Conservation (phyloP, 1,284 basidiomycete species). For the Ceratobasidium sp. region DNA sequence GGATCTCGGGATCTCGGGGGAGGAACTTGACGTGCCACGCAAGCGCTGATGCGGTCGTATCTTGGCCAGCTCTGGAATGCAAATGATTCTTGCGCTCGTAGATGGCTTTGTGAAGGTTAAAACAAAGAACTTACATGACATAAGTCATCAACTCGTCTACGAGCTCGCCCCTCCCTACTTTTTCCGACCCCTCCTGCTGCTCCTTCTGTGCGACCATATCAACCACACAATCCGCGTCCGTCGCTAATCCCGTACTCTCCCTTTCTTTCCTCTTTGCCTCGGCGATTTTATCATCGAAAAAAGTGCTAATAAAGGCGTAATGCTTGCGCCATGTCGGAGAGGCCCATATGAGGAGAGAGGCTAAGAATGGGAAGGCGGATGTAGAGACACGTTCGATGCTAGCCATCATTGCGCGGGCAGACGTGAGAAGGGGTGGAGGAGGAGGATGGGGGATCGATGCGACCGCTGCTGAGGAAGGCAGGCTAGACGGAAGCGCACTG, state of each 20-base stretch:
- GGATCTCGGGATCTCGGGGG: slow-evolving; percentile 18
- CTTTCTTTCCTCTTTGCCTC: slow-evolving; percentile 1
- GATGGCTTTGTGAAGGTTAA: neutral
- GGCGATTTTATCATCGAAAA: neutral
- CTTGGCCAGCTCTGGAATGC: slow-evolving; percentile 27
- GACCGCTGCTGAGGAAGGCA: neutral
- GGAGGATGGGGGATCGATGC: neutral
- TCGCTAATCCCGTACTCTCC: slow-evolving; percentile 8
- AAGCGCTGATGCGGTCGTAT: slow-evolving; percentile 8
- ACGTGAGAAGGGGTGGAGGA: slow-evolving; percentile 6
- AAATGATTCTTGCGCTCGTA: too few species aligned
- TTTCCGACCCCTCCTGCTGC: slow-evolving; percentile 14
- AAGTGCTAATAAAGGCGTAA: neutral
- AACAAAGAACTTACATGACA: slow-evolving; percentile 10
- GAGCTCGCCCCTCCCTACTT: slow-evolving; percentile 2
- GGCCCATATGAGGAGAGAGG: neutral
- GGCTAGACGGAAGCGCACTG: neutral
- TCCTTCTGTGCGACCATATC: slow-evolving; percentile 35
- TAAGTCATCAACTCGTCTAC: slow-evolving; percentile 37
- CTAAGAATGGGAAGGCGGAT: slow-evolving; percentile 6
- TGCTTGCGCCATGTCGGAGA: neutral
- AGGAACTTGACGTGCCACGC: slow-evolving; percentile 36
- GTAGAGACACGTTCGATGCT: neutral
- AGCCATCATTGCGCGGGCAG: slow-evolving; percentile 27
- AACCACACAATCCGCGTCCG: slow-evolving; percentile 33